phyloP scores from a whole-genome alignment of 176 grass and related monocot species.

The Poa annua region DNA sequence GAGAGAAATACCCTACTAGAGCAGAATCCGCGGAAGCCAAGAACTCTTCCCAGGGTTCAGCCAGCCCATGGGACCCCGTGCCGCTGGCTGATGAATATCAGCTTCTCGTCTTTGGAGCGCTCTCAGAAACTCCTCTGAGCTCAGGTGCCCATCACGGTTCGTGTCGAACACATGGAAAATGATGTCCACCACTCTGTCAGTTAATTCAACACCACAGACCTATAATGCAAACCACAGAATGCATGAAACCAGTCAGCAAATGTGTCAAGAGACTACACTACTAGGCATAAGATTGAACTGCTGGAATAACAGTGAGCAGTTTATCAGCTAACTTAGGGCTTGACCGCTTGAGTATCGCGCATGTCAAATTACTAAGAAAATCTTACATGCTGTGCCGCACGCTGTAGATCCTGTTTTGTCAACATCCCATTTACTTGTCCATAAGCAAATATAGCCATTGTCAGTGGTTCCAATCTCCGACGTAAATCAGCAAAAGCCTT shows the following conservation, averaged over 20 bases:
- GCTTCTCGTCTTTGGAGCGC: constrained; percentile 75
- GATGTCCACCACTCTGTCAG: constrained; percentile 78
- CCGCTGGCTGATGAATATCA: constrained; percentile 55
- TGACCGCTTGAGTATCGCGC: neutral
- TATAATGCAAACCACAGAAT: constrained; percentile 21
- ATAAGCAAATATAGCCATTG: constrained; percentile 77
- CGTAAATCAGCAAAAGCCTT: constrained; percentile 84
- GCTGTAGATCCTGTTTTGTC: constrained; percentile 84
- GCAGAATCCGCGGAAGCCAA: constrained; percentile 36
- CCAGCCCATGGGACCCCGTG: constrained; percentile 46
- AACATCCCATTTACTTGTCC: constrained; percentile 81
- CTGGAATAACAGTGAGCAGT: neutral
- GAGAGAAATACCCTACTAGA: neutral
- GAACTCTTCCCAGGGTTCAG: constrained; percentile 40
- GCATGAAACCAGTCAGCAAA: constrained; percentile 10
- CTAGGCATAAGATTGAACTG: neutral
- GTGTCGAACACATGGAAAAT: constrained; percentile 86
- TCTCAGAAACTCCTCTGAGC: constrained; percentile 76
- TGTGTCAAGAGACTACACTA: neutral
- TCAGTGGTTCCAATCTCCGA: constrained; percentile 65
- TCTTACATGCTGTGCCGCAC: constrained; percentile 78
- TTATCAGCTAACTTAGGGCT: neutral
- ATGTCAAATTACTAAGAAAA: neutral
- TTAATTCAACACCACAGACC: constrained; percentile 75
- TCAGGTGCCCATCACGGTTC: constrained; percentile 74